Evolutionary conservation across 2,329 filamentous ascomycete species (phyloP), one percentile per base, ranked within the genome.

Genomic region (Daldinia sp.): DNA sequence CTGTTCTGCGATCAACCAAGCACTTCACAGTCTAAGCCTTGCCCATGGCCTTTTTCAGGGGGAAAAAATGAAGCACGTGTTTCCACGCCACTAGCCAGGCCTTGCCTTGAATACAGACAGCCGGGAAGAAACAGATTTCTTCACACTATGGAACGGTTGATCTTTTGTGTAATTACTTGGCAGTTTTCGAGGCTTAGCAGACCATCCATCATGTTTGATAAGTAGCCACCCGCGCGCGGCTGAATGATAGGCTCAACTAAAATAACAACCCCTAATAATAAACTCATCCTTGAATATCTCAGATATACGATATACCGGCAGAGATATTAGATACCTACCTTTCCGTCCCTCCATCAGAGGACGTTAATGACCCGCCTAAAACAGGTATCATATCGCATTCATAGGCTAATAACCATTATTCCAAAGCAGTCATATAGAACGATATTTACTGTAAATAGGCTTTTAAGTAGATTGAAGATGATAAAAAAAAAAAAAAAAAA

Each of bases 61-160:
- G 57, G 56, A 48, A 56, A 56, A 61, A 37, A 18, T 35, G 53
- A 64, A 53, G 63, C 69, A 71, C 69, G 69, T 71, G 69, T 67
- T 62, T 63, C 23, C 39, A 63, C 44, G 56, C 48, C 60, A 50
- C 68, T 65, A 68, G 10, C 56, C 53, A 64, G 51, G 51, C 10
- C 60, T 23, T 23, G 20, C 20, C 20, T 23, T 71, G 30, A 42
- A 53, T 61, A 35, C 50, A 55, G 12, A 60, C 4, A 56, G 41
- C 33, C 63, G 57, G 28, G 51, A 55, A 63, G 66, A 69, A 60
- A 71, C 63, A 23, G 48, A 42, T 60, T 60, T 51, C 39, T 46
- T 59, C 42, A 26, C n/a, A 68, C 20, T 66, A 50, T 69, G 59
- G 65, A 48, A 60, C 63, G 51, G 39, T 37, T 58, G 48, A 59